A percentile compares a stretch with the other conserved stretches of the same genome.
phyloP scores from a whole-genome alignment of 1,139 yeast genomes.

The Candida tropicalis region DNA sequence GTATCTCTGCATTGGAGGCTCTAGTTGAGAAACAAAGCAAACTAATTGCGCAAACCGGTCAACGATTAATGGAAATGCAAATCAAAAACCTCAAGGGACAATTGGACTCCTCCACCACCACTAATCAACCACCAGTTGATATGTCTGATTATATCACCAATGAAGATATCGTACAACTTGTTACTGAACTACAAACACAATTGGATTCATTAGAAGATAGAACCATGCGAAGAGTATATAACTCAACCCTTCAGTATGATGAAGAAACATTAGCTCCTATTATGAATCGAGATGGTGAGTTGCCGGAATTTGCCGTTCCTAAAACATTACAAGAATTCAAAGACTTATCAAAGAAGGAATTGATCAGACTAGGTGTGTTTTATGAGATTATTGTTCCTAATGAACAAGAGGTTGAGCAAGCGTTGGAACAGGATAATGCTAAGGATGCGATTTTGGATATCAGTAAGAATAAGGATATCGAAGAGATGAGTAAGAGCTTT shows the following conservation, averaged over 20 bases:
- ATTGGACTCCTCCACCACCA: slow-evolving; percentile 28
- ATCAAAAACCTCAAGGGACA: slow-evolving; percentile 48
- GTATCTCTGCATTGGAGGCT: slow-evolving; percentile 41
- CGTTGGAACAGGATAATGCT: slow-evolving; percentile 13
- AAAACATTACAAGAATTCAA: slow-evolving; percentile 56
- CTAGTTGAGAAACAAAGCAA: slow-evolving; percentile 52
- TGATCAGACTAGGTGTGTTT: slow-evolving; percentile 63
- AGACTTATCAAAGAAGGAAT: slow-evolving; percentile 40
- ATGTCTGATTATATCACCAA: slow-evolving; percentile 69
- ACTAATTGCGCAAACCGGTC: slow-evolving; percentile 63
- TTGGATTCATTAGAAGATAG: slow-evolving; percentile 72
- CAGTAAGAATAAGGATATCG: slow-evolving; percentile 29
- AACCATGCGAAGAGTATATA: slow-evolving; percentile 56
- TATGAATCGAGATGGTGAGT: slow-evolving; percentile 74
- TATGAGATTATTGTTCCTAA: slow-evolving; percentile 67
- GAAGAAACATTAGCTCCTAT: slow-evolving; percentile 24
- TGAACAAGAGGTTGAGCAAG: slow-evolving; percentile 43
- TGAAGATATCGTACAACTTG: slow-evolving; percentile 82
- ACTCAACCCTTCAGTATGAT: slow-evolving; percentile 20
- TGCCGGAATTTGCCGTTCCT: slow-evolving; percentile 64
- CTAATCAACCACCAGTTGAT: slow-evolving; percentile 34
- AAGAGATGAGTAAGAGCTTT: slow-evolving; percentile 38
- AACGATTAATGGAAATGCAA: slow-evolving; percentile 71
- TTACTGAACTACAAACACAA: slow-evolving; percentile 88
- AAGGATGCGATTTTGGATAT: slow-evolving; percentile 11